Base-by-base conservation (phyloP, 2,329 filamentous ascomycete species). In the Claviceps fusiformis region DNA sequence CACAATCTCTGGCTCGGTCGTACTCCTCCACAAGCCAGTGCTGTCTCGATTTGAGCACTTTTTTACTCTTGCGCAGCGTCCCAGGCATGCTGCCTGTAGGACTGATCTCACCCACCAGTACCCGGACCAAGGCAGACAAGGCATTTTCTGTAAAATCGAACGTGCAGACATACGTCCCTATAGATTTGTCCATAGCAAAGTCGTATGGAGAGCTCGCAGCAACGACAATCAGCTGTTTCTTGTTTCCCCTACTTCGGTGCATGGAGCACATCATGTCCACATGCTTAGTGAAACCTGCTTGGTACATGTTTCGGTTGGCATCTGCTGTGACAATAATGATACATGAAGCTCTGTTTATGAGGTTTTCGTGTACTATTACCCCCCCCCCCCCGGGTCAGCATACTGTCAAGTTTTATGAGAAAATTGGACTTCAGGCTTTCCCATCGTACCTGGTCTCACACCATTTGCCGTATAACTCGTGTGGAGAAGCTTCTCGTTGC, bases 131-230 rank as follows among this genome's bases (percentile, higher is more conserved):
- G 1, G 90, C 88, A 58, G 86, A 84, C 72, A 96, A 81, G 19
- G 92, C 90, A 8, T 87, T 92, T 63, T 96, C 92, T 0, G 92
- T 96, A 64, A 95, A 96, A 71, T 96, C 91, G 68, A 95, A 96
- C 0, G 91, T 95, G 73, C 92, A 96, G 45, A 97, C 79, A 63
- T 96, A 96, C 1, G 91, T 95, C 6, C 88, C 87, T 45, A 97
- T 92, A 0, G 83, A 83, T 60, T 86, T 86, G 64, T 97, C 92
- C 80, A 92, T 90, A 48, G 89, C 90, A 67, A 97, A 97, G 68
- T 97, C 92, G 68, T 96, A 97, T 0, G 92, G 92, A 0, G 91
- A 96, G 70, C 90, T 95, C 61, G 95, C 91, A 0, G 92, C 87
- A 8, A 96, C 86, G 3, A 96, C 92, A 29, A 96, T 84, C 43